Evolutionary conservation across 495 filamentous ascomycete species (phyloP), one percentile per base, ranked within the genome.

Genomic region (Bacidia gigantensis): DNA sequence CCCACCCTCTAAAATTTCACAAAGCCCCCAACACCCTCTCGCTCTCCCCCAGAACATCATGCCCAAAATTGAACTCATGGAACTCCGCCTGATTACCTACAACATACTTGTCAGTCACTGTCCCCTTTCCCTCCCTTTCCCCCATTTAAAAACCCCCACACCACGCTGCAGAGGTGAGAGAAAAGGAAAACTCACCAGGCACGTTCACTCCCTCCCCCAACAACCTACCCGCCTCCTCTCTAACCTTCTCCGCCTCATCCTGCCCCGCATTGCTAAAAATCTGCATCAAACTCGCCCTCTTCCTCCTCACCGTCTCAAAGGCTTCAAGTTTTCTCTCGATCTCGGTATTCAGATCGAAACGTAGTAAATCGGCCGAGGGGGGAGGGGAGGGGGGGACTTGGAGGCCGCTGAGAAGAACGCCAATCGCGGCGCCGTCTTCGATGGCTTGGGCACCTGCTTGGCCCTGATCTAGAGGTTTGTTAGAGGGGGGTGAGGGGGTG

Each of bases 371-470:
- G n/a, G n/a, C n/a, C n/a, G n/a, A n/a, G n/a, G 32, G 10, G 10
- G 10, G 10, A 25, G 25, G 3, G 18, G 45, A 47, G 45, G 5
- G 11, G n/a, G n/a, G n/a, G n/a, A n/a, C n/a, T 7, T 56, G 14
- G 49, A 55, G 25, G 52, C 41, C 9, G 23, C 0, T 2, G 60
- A 38, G 3, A 70, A 55, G 10, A 65, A 66, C 60, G 1, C 63
- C 71, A 0, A 76, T 52, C 2, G 69, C 69, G 5, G 62, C 64
- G 9, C 59, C 70, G 50, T 76, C 72, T 56, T 75, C 73, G 22
- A 74, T 67, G 1, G 65, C 63, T 49, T 75, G 72, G 0, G 67
- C 68, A 24, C 62, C 73, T 2, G 69, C 71, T 51, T 76, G 73
- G 20, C 66, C 72, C 56, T 72, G 70, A 44, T 72, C 67, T 69